Base-by-base conservation (phyloP, 495 filamentous ascomycete genomes). In the Venustampulla echinocandica region DNA sequence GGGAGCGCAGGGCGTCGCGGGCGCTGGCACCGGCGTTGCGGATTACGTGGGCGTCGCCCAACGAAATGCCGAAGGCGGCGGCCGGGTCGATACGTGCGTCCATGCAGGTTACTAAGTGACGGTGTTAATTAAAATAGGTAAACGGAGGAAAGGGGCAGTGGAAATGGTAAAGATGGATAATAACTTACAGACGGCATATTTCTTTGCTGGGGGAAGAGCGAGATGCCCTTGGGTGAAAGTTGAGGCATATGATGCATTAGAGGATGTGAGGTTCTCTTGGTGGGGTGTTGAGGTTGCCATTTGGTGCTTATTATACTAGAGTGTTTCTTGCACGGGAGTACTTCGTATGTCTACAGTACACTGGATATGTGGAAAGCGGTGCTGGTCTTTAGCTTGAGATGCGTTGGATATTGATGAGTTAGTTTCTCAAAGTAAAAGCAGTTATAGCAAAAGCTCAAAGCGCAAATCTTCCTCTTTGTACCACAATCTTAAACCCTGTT, bases 71-170 rank as follows among this genome's bases (percentile, higher is more conserved):
- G 47, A 85, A 81, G 4, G 84, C 87, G 2, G 68, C 58, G 1
- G 79, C 73, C 0, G 84, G 74, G 52, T 90, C 81, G 50, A 94
- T 79, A 10, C 87, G 78, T 1, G 87, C 84, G 56, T 93, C 86
- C 85, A 90, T 92, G 65, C 87, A 93, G 2, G 85, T 86, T 28
- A 85, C 72, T 69, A 19, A 18, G 20, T 32, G 3, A n/a, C n/a
- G n/a, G n/a, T 30, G 27, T 30, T 30, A 30, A n/a, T 7, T 30
- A n/a, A 30, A 30, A 30, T 7, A 30, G 27, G n/a, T 7, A 7
- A 30, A n/a, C n/a, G n/a, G n/a, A n/a, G n/a, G n/a, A n/a, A n/a
- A n/a, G n/a, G n/a, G n/a, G n/a, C n/a, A n/a, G n/a, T n/a, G n/a
- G n/a, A 47, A 21, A 18, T 14, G 30, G 36, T 10, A 19, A n/a